A percentile compares a stretch with the other conserved stretches of the same genome.
phyloP scores from a whole-genome alignment of 306 rosid genomes.

The Cucurbita maxima region DNA sequence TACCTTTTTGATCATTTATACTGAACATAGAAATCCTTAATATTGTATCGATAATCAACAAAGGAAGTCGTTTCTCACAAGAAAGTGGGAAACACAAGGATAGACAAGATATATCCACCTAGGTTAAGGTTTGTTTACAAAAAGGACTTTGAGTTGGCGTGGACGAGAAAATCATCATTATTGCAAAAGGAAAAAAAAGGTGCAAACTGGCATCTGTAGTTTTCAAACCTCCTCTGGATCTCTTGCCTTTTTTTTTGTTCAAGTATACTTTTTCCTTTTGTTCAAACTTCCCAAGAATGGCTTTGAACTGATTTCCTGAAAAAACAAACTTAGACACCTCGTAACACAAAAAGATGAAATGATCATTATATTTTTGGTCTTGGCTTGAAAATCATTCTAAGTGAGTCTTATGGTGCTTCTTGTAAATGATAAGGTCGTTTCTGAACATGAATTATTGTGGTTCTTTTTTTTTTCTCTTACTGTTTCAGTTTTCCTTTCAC shows the following conservation, averaged over 20 bases:
- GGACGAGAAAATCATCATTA: neutral
- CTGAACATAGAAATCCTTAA: neutral
- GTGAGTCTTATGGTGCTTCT: neutral
- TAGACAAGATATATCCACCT: neutral
- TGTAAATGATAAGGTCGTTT: neutral
- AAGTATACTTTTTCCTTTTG: neutral
- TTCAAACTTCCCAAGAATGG: neutral
- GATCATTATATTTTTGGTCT: neutral
- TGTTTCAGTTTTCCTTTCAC: neutral
- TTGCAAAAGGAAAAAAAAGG: neutral
- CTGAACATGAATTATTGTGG: neutral
- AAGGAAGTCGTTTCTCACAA: neutral
- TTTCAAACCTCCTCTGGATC: neutral
- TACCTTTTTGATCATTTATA: neutral
- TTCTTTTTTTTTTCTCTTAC: neutral
- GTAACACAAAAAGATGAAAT: neutral
- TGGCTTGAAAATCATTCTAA: neutral
- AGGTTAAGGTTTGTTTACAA: neutral
- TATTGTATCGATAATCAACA: neutral
- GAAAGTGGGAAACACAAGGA: neutral
- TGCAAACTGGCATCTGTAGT: neutral
- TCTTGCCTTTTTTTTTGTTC: neutral
- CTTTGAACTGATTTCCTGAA: neutral
- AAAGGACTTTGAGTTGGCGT: neutral
- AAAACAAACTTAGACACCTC: neutral